Percentiles rank a stretch among this genome's conserved stretches.
Conservation (phyloP, 2,329 filamentous ascomycete species). For the Alternaria postmessia region DNA sequence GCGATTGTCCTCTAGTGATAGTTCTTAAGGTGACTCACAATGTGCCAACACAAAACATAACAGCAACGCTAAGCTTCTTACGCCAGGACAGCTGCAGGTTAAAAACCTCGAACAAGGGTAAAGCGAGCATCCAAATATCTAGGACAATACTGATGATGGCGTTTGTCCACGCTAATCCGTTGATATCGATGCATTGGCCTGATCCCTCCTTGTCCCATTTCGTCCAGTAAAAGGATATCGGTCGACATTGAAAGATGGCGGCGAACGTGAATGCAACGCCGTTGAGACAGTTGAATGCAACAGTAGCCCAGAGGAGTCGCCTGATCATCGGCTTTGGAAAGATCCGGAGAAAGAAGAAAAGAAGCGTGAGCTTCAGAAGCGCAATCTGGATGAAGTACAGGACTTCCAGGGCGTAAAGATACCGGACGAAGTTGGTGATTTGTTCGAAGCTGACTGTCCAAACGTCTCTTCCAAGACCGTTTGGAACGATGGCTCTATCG, state of each 20-base stretch:
- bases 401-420: slow-evolving; percentile 44
- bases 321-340: slow-evolving; percentile 32
- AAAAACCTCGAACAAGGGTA: slow-evolving; percentile 46
- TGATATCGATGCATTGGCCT: slow-evolving; percentile 48
- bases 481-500: slow-evolving; percentile 24
- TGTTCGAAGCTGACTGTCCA: slow-evolving; percentile 57
- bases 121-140: slow-evolving; percentile 43
- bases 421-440: slow-evolving; percentile 55
- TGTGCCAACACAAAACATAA: slow-evolving; percentile 51
- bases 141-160: slow-evolving; percentile 46
- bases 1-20: background rate
- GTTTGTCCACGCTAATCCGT: slow-evolving; percentile 43
- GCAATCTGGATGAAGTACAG: slow-evolving; percentile 46
- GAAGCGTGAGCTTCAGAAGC: slow-evolving; percentile 37
- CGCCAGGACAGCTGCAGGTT: slow-evolving; percentile 43
- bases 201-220: slow-evolving; percentile 36
- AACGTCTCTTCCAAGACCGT: slow-evolving; percentile 61
- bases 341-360: slow-evolving; percentile 43
- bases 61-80: slow-evolving; percentile 48
- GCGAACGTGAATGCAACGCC: slow-evolving; percentile 30
- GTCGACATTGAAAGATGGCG: slow-evolving; percentile 45
- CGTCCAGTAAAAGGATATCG: slow-evolving; percentile 45
- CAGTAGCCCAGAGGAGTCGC: slow-evolving; percentile 26
- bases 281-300: slow-evolving; percentile 35
- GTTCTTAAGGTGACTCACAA: slow-evolving; percentile 25